These are phyloP conservation scores for Isochrysis galbana DNA, from an alignment of 78 protist species.

Conservation along the genomic window DNA sequence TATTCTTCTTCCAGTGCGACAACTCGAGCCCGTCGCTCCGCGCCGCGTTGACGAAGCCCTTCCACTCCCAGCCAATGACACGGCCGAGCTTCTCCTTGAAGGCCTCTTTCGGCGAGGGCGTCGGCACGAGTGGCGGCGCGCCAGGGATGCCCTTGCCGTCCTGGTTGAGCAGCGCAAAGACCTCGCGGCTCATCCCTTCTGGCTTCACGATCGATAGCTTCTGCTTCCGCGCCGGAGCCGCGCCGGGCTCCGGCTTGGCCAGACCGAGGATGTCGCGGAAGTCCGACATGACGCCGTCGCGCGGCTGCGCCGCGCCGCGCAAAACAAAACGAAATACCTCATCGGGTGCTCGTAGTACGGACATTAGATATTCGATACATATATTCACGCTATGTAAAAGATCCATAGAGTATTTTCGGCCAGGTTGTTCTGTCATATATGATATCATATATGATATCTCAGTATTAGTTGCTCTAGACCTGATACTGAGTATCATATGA, in stretches of 20 bases:
- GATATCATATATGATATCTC: too few species aligned
- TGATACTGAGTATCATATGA: too few species aligned
- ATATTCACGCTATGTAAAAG: too few species aligned
- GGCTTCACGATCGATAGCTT: background rate
- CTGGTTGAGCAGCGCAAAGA: background rate
- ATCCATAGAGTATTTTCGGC: too few species aligned
- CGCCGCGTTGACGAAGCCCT: background rate
- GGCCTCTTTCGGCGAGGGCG: background rate
- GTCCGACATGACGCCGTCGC: background rate
- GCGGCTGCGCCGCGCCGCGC: background rate
- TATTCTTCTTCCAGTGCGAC: background rate
- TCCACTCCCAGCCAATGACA: background rate
- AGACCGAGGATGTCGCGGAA: background rate
- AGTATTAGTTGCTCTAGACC: too few species aligned
- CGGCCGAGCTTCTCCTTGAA: background rate
- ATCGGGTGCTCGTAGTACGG: too few species aligned
- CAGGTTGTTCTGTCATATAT: too few species aligned
- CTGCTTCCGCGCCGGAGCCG: background rate
- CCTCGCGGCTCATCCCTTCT: constrained; percentile 24
- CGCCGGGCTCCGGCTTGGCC: background rate
- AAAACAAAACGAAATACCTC: background rate
- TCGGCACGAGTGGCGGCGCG: background rate
- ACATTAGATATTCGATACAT: too few species aligned
- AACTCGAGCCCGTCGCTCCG: background rate
- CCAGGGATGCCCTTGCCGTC: background rate